A percentile compares a stretch with the other conserved stretches of the same genome.
Conservation (phyloP, 140 eudicot genomes). For the Senecio squalidus region DNA sequence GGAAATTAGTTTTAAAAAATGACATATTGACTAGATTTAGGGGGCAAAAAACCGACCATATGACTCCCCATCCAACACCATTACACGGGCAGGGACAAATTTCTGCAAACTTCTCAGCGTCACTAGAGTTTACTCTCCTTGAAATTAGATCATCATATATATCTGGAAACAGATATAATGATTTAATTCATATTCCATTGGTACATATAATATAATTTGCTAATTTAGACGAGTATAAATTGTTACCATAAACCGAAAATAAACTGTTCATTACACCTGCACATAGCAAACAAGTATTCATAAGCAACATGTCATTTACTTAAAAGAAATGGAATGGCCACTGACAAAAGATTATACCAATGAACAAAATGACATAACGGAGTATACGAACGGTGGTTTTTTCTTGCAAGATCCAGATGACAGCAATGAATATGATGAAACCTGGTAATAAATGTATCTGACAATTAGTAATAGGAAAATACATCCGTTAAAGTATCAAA, state of each 20-base stretch:
- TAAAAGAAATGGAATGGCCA: slow-evolving; percentile 2
- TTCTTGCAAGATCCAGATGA: slow-evolving; percentile 84
- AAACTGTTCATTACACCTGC: slow-evolving; percentile 99
- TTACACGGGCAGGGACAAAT: slow-evolving; percentile 94
- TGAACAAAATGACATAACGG: slow-evolving; percentile 82
- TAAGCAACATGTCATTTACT: slow-evolving; percentile 20
- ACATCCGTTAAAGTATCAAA: background rate
- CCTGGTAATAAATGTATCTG: slow-evolving; percentile 58
- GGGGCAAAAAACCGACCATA: slow-evolving; percentile 53
- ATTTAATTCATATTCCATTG: background rate
- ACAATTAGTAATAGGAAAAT: background rate
- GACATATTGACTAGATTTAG: background rate
- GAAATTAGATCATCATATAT: slow-evolving; percentile 93
- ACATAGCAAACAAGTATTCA: slow-evolving; percentile 15
- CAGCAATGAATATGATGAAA: slow-evolving; percentile 74
- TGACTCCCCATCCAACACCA: slow-evolving; percentile 92
- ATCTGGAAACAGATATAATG: slow-evolving; percentile 45
- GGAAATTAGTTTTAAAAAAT: background rate
- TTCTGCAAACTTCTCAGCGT: slow-evolving; percentile 99
- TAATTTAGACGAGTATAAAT: slow-evolving; percentile 2
- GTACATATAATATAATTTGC: background rate
- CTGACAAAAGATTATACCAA: slow-evolving; percentile 44
- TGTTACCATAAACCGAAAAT: slow-evolving; percentile 90
- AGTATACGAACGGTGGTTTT: slow-evolving; percentile 60
- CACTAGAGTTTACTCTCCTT: slow-evolving; percentile 88